Conservation (phyloP, 768 basidiomycete species). For the Hypholoma sublateritium region DNA sequence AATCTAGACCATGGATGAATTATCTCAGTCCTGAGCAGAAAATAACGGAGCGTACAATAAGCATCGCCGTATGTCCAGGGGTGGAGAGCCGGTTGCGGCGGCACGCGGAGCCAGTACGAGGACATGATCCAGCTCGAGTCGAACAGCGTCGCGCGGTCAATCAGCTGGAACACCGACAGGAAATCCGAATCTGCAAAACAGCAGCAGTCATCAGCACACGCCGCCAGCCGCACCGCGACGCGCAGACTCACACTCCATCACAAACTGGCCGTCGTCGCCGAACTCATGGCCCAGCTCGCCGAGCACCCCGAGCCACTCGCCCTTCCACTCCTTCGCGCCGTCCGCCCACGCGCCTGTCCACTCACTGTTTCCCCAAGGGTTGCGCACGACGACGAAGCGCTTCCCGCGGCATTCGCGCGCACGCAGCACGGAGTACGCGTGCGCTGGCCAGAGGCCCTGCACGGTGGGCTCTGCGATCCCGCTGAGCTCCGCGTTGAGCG, state of each 20-base stretch:
- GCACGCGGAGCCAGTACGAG: constrained; percentile 40
- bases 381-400: constrained; percentile 29
- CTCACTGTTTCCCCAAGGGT: constrained; percentile 43
- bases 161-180: constrained; percentile 31
- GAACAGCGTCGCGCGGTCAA: constrained; percentile 40
- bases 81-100: constrained; percentile 28
- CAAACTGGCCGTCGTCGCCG: constrained; percentile 40
- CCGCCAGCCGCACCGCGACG: background rate
- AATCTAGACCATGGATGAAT: background rate
- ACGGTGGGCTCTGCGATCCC: constrained; percentile 12
- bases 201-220: background rate
- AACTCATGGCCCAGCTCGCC: constrained; percentile 33
- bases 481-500: constrained; percentile 21
- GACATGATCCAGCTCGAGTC: constrained; percentile 41
- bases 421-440: constrained; percentile 41
- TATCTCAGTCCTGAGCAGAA: background rate
- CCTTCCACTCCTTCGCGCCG: constrained; percentile 43
- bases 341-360: constrained; percentile 45
- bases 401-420: constrained; percentile 37
- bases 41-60: constrained; percentile 33
- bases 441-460: constrained; percentile 30
- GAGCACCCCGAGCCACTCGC: constrained; percentile 37
- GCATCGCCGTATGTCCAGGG: constrained; percentile 48
- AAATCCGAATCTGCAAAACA: constrained; percentile 32
- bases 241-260: constrained; percentile 37